Evolutionary conservation across 805 yeast species (phyloP).

Genomic region (Candida stauntonica): DNA sequence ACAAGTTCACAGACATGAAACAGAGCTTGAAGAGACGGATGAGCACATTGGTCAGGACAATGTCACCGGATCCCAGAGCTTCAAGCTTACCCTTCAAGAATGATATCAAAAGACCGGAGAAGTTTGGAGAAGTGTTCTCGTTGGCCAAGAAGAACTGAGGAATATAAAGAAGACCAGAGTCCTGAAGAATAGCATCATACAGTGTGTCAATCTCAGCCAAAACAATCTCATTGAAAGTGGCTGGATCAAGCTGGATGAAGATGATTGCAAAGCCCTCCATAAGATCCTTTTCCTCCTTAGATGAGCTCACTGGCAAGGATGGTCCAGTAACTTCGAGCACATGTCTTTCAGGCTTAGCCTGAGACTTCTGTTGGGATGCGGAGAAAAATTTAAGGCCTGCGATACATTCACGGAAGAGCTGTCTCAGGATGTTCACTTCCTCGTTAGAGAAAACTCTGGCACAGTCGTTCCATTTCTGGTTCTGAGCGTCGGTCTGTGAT

Average conservation of each 20-base stretch:
- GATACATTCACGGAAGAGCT: constrained; percentile 79
- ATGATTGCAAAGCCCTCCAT: constrained; percentile 95
- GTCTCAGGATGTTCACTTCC: constrained; percentile 73
- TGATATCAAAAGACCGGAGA: constrained; percentile 75
- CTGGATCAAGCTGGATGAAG: constrained; percentile 89
- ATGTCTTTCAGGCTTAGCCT: constrained; percentile 22
- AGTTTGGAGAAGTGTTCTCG: constrained; percentile 91
- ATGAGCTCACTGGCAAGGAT: constrained; percentile 76
- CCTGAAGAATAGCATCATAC: constrained; percentile 73
- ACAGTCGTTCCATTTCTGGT: constrained; percentile 73
- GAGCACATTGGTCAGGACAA: constrained; percentile 71
- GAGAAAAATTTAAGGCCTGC: constrained; percentile 77
- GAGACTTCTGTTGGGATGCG: constrained; percentile 27
- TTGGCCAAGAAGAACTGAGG: constrained; percentile 93
- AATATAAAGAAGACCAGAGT: constrained; percentile 81
- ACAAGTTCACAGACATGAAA: constrained; percentile 92
- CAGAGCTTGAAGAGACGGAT: constrained; percentile 86
- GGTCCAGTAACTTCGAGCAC: constrained; percentile 57
- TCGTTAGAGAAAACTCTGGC: constrained; percentile 82
- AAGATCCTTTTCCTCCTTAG: constrained; percentile 89
- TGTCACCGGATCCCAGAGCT: constrained; percentile 76
- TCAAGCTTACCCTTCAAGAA: constrained; percentile 70
- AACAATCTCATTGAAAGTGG: constrained; percentile 90
- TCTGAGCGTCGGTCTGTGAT: constrained; percentile 40
- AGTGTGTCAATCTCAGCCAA: constrained; percentile 73